These are phyloP conservation scores for Antrodiella citrinella DNA, from an alignment of 768 basidiomycete genomes.

Conservation along the genomic window DNA sequence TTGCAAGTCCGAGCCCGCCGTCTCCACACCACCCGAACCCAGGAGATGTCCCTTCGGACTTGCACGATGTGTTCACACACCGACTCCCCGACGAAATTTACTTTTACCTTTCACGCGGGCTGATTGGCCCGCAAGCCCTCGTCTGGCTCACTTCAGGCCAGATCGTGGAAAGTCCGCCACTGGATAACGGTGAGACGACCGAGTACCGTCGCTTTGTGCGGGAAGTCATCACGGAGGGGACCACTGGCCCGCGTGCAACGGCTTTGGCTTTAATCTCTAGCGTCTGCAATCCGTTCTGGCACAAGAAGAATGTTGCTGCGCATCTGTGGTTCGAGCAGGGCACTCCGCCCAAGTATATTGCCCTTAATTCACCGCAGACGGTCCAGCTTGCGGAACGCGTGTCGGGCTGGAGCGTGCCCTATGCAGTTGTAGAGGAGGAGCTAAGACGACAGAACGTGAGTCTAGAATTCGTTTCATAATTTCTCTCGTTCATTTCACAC, in stretches of 20 bases:
- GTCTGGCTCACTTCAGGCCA: constrained; percentile 92
- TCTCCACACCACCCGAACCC: constrained; percentile 70
- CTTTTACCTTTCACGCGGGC: constrained; percentile 90
- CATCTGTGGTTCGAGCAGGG: constrained; percentile 68
- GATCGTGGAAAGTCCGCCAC: constrained; percentile 77
- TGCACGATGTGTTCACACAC: constrained; percentile 92
- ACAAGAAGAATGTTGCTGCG: constrained; percentile 61
- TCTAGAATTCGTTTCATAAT: constrained; percentile 12
- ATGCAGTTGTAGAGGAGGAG: constrained; percentile 84
- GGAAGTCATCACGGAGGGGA: constrained; percentile 92
- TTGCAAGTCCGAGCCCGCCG: constrained; percentile 49
- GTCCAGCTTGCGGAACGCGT: constrained; percentile 84
- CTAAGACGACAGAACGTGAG: constrained; percentile 92
- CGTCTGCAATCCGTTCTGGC: constrained; percentile 77
- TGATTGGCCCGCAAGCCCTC: constrained; percentile 81
- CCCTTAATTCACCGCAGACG: constrained; percentile 73
- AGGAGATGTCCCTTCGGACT: constrained; percentile 81
- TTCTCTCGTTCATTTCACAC: background rate
- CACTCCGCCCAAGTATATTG: constrained; percentile 40
- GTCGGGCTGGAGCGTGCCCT: constrained; percentile 82
- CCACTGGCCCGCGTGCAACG: constrained; percentile 88
- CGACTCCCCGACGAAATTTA: constrained; percentile 95
- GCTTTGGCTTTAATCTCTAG: constrained; percentile 82
- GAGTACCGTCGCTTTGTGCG: constrained; percentile 94
- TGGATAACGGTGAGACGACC: constrained; percentile 91